Conservation (phyloP, 106 monocot species). For the Narthecium ossifragum region DNA sequence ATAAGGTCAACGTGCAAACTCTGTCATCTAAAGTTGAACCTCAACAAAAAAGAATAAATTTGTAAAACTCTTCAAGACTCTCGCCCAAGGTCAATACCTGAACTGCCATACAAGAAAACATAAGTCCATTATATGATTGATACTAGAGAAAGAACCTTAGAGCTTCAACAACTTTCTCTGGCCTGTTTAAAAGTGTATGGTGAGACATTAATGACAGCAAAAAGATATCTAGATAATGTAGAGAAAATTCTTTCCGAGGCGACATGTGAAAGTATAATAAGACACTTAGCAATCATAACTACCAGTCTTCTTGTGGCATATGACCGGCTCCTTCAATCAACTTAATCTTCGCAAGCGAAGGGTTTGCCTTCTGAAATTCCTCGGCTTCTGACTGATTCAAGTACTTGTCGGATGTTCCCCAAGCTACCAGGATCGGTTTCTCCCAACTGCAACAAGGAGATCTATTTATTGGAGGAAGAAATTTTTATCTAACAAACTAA, state of each 20-base stretch:
- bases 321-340: constrained; percentile 93
- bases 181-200: constrained; percentile 32
- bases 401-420: constrained; percentile 64
- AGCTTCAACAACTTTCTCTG: constrained; percentile 91
- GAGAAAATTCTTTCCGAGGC: too few relatives aligned
- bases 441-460: constrained; percentile 42
- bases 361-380: constrained; percentile 67
- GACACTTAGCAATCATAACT: constrained; percentile 6
- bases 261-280: too few relatives aligned
- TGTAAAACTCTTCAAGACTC: too few relatives aligned
- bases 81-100: too few relatives aligned
- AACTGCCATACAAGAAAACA: neutral
- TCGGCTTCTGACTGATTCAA: constrained; percentile 45
- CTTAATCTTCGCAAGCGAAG: constrained; percentile 43
- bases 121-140: neutral
- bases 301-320: constrained; percentile 99
- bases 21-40: neutral
- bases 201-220: neutral
- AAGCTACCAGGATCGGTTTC: constrained; percentile 55
- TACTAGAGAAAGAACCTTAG: constrained; percentile 50
- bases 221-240: too few relatives aligned
- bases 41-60: neutral
- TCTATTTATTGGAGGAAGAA: neutral
- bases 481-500: neutral
- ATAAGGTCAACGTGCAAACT: too few relatives aligned